These are phyloP conservation scores for Rhodomyrtus tomentosa DNA, from an alignment of 345 rosid genomes.

Conservation along the genomic window DNA sequence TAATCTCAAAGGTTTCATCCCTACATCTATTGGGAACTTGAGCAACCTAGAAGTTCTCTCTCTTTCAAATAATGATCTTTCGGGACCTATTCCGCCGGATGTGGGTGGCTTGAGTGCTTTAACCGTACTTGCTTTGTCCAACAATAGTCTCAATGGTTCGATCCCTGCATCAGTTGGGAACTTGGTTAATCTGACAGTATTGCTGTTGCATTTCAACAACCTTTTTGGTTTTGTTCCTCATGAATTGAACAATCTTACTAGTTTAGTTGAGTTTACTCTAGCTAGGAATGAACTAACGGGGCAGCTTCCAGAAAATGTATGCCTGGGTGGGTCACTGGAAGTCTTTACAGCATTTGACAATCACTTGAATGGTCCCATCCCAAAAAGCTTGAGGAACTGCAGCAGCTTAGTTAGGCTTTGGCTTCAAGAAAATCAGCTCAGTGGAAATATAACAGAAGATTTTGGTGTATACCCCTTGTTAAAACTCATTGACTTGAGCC, in stretches of 20 bases:
- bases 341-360: not conserved
- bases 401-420: not conserved
- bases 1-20: not conserved
- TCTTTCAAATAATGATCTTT: not conserved
- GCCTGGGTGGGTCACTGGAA: not conserved
- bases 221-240: not conserved
- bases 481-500: not conserved
- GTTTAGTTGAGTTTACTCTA: not conserved
- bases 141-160: not conserved
- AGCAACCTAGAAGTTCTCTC: not conserved
- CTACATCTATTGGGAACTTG: not conserved
- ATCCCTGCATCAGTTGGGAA: not conserved
- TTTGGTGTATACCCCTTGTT: not conserved
- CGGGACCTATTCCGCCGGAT: not conserved
- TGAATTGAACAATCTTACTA: not conserved
- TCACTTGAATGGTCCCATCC: slow-evolving; percentile 5
- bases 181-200: not conserved
- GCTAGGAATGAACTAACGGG: not conserved
- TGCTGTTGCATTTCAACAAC: not conserved
- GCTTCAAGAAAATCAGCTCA: not conserved
- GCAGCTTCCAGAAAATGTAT: not conserved
- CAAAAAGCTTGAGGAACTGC: slow-evolving; percentile 9
- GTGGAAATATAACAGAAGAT: not conserved
- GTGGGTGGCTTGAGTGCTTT: not conserved
- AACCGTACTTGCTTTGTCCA: not conserved